Conservation (phyloP, 192 early-diverging fungal genomes). For the Backusella luteola region DNA sequence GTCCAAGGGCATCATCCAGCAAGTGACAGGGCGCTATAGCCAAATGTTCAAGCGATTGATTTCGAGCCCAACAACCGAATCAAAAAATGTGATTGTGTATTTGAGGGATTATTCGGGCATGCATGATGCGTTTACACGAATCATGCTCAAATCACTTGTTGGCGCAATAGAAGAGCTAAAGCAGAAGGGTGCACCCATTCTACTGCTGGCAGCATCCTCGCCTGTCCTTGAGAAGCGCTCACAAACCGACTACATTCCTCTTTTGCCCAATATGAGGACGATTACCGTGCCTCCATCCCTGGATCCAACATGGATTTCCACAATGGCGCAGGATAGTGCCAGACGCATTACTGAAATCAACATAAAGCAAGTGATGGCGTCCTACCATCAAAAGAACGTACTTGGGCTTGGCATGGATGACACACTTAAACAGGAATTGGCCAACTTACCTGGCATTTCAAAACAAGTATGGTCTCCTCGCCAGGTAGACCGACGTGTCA, state of each 20-base stretch:
- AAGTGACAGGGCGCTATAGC: background rate
- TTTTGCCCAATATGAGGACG: conserved; percentile 13
- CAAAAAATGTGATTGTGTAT: conserved; percentile 41
- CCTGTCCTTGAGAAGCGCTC: conserved; percentile 19
- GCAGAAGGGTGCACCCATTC: conserved; percentile 40
- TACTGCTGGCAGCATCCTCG: conserved; percentile 47
- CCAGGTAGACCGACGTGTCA: conserved; percentile 45
- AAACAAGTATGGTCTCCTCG: conserved; percentile 44
- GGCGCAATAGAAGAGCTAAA: conserved; percentile 43
- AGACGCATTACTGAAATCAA: conserved; percentile 43
- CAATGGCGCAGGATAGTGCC: conserved; percentile 39
- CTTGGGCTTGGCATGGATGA: conserved; percentile 5
- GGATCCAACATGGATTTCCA: conserved; percentile 16
- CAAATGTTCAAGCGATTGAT: background rate
- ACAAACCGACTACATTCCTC: conserved; percentile 10
- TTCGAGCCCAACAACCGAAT: background rate
- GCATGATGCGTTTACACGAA: conserved; percentile 33
- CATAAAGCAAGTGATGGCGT: conserved; percentile 38
- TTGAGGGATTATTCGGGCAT: conserved; percentile 50
- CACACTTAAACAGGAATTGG: conserved; percentile 19
- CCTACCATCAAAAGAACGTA: conserved; percentile 33
- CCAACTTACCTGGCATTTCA: conserved; percentile 32
- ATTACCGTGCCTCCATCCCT: background rate
- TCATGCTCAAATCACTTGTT: conserved; percentile 41
- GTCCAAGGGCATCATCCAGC: conserved; percentile 9